These are phyloP conservation scores for Pontederia paniculata DNA, from an alignment of 176 grass and related monocot species.

Conservation along the genomic window DNA sequence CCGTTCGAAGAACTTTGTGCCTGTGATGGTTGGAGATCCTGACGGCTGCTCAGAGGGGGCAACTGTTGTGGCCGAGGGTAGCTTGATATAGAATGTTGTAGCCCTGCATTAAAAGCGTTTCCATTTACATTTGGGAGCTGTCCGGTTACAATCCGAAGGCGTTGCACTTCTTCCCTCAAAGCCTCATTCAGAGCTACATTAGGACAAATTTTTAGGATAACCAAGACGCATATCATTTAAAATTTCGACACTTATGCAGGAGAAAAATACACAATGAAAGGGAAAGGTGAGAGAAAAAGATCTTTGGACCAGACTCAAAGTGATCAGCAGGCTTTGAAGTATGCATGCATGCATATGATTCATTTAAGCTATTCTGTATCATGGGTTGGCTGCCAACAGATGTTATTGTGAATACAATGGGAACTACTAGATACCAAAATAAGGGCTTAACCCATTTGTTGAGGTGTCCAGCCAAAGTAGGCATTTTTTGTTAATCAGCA, in stretches of 20 bases:
- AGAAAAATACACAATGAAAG: neutral
- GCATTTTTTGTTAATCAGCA: no score
- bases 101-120: constrained; percentile 35
- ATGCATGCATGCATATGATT: no score
- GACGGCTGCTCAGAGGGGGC: constrained; percentile 37
- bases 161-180: constrained; percentile 20
- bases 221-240: neutral
- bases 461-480: no score
- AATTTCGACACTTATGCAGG: no score
- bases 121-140: constrained; percentile 62
- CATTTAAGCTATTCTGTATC: no score
- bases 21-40: constrained; percentile 23
- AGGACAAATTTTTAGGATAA: neutral
- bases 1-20: constrained; percentile 38
- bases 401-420: no score
- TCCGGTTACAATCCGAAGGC: constrained; percentile 23
- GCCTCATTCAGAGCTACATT: constrained; percentile 15
- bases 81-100: constrained; percentile 35
- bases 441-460: no score
- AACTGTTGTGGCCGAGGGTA: constrained; percentile 52
- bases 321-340: neutral
- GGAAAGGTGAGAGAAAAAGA: neutral
- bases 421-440: no score
- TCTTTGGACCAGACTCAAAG: neutral
- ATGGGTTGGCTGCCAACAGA: no score